Percentiles rank a stretch among this genome's conserved stretches.
phyloP scores from a whole-genome alignment of 441 rosid species.

The Brassica balearica region DNA sequence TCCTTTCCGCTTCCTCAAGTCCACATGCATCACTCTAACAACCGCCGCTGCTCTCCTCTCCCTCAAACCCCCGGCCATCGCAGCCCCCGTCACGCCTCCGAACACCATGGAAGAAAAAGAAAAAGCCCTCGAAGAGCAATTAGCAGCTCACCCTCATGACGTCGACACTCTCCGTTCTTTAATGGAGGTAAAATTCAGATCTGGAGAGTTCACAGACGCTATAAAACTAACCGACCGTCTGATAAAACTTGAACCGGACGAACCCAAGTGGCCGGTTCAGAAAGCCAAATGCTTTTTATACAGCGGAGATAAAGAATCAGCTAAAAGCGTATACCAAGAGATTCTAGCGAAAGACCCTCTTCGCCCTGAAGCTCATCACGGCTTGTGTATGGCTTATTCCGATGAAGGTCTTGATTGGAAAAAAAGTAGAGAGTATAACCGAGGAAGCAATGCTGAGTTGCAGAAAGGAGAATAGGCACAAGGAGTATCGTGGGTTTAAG shows the following conservation, averaged over 20 bases:
- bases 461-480: slow-evolving; percentile 49
- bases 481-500: slow-evolving; percentile 68
- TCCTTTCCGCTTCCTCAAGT: slow-evolving; percentile 45
- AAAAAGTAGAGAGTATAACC: slow-evolving; percentile 52
- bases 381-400: slow-evolving; percentile 60
- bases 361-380: slow-evolving; percentile 79
- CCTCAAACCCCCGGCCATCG: slow-evolving; percentile 45
- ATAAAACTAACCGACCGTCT: slow-evolving; percentile 58
- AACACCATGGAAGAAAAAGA: slow-evolving; percentile 51
- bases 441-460: slow-evolving; percentile 66
- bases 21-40: slow-evolving; percentile 59
- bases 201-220: slow-evolving; percentile 61
- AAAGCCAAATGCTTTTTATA: slow-evolving; percentile 58
- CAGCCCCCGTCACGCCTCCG: slow-evolving; percentile 56
- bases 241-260: slow-evolving; percentile 71
- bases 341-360: slow-evolving; percentile 65
- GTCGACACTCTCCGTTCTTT: slow-evolving; percentile 59
- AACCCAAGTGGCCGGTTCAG: slow-evolving; percentile 69
- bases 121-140: slow-evolving; percentile 54
- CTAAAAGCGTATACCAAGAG: slow-evolving; percentile 58
- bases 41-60: slow-evolving; percentile 62
- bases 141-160: slow-evolving; percentile 52
- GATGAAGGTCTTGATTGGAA: slow-evolving; percentile 54
- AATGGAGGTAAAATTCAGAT: slow-evolving; percentile 68
- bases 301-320: slow-evolving; percentile 62